Evolutionary conservation across 495 filamentous ascomycete genomes (phyloP).

Genomic region (Penicillium taxi): DNA sequence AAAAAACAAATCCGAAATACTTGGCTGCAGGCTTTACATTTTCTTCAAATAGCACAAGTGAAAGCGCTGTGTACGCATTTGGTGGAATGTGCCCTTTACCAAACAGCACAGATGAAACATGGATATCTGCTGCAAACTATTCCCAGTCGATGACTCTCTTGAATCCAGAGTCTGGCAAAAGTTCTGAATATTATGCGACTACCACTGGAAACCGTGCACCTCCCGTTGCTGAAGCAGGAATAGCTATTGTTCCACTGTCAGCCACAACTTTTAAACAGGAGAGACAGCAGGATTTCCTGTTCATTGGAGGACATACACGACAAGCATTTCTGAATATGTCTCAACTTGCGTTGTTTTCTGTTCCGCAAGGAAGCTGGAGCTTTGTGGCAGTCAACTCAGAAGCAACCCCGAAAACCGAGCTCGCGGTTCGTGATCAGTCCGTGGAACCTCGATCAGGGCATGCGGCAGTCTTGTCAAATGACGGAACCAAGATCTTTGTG

Average conservation of each 20-base stretch:
- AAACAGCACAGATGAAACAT: constrained; percentile 33
- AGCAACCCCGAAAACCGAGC: constrained; percentile 33
- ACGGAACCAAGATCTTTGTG: constrained; percentile 66
- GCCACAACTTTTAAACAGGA: constrained; percentile 51
- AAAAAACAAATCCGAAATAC: constrained; percentile 48
- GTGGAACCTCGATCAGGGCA: constrained; percentile 82
- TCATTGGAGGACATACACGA: constrained; percentile 81
- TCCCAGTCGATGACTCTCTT: constrained; percentile 65
- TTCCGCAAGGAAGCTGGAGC: constrained; percentile 80
- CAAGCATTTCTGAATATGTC: constrained; percentile 89
- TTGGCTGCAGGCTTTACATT: constrained; percentile 62
- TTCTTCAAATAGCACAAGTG: constrained; percentile 45
- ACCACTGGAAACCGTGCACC: constrained; percentile 42
- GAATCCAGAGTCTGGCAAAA: constrained; percentile 17
- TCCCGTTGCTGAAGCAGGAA: constrained; percentile 79
- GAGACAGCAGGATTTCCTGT: constrained; percentile 64
- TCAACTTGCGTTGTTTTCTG: constrained; percentile 74
- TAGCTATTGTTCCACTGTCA: constrained; percentile 64
- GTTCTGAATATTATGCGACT: constrained; percentile 28
- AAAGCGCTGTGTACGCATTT: constrained; percentile 60
- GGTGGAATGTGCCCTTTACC: constrained; percentile 78
- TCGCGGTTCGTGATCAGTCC: constrained; percentile 32
- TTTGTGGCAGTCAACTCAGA: constrained; percentile 58
- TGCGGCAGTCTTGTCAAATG: constrained; percentile 66
- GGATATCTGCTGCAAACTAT: constrained; percentile 63